Evolutionary conservation across 768 basidiomycete genomes (phyloP), one percentile per base, ranked within the genome.

Genomic region (Russula sp.): DNA sequence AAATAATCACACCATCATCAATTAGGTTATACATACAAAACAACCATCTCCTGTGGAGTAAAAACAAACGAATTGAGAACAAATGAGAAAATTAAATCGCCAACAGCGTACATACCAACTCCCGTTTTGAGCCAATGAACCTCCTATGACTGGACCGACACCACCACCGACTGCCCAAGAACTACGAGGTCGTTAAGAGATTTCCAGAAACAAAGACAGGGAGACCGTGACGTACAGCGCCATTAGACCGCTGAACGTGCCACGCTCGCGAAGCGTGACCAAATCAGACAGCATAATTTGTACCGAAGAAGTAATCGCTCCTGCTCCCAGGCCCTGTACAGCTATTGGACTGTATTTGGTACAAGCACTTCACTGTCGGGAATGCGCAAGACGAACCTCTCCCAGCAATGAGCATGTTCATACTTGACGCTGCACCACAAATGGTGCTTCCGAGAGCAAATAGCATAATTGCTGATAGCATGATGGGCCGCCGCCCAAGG

Each of bases 401-500:
- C 1, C 75, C 75, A 2, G 72, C 72, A 44, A 78, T 78, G 1
- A 76, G 64, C 69, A 74, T 72, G 10, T 62, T 68, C 71, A 77
- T 73, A 54, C 36, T 72, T 28, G 68, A 67, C 1, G 76, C 73
- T 0, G 75, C 72, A 0, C 78, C 79, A 14, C 71, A 74, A 1
- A 80, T 51, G 2, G 74, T 72, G 22, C 73, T 74, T 2, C 79
- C 78, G 1, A 73, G 48, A 2, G 70, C 67, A 56, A 74, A 74
- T 11, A 71, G 62, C 2, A 58, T 2, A 38, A 74, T 34, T 5
- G 72, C 69, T 11, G 57, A 59, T 9, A 75, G 61, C 55, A 76
- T 64, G 9, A 71, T 65, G 11, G 71, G 69, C n/a, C 69, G 71
- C n/a, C 75, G 66, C 9, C 75, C 75, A 30, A 76, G 73, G 9